Evolutionary conservation across 1,139 yeast species (phyloP), one percentile per base, ranked within the genome.

Genomic region (Zygosaccharomyces sapae): DNA sequence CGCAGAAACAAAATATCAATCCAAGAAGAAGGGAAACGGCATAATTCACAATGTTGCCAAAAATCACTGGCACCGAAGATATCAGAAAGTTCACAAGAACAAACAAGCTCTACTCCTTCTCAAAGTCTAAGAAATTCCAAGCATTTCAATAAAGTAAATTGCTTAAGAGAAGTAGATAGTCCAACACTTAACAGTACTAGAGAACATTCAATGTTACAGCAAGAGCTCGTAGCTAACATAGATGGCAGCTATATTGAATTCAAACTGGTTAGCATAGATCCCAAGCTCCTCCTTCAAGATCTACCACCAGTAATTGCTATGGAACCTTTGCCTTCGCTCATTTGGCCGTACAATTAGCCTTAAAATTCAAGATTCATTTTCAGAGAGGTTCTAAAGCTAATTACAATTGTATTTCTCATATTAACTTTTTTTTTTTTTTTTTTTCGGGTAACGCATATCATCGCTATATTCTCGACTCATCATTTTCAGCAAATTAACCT

Each of bases 291-390:
- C 12, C 33, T 41, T 34, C 31, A 24, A n/a, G 44, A 35, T 16
- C 34, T 13, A 25, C 36, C 37, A 24, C 10, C 18, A 5, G n/a
- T 41, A 5, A 20, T 22, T 5, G 22, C 31, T n/a, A n/a, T n/a
- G 18, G 39, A 41, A 18, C 44, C 44, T 5, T 13, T 41, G 18
- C 44, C 44, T 3, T 34, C 44, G 22, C 31, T 41, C 4, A 41
- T 41, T 33, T 37, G 40, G 40, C 40, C 40, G 5, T 37, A 22
- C 20, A 31, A 37, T 13, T 37, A 19, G n/a, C n/a, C n/a, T n/a
- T n/a, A n/a, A n/a, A n/a, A n/a, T n/a, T n/a, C n/a, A n/a, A n/a
- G n/a, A n/a, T n/a, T n/a, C n/a, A n/a, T n/a, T n/a, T n/a, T n/a
- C n/a, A n/a, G n/a, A n/a, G n/a, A n/a, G n/a, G n/a, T n/a, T n/a